Conservation (phyloP, 129 eudicot genomes). For the Helianthus annuus region DNA sequence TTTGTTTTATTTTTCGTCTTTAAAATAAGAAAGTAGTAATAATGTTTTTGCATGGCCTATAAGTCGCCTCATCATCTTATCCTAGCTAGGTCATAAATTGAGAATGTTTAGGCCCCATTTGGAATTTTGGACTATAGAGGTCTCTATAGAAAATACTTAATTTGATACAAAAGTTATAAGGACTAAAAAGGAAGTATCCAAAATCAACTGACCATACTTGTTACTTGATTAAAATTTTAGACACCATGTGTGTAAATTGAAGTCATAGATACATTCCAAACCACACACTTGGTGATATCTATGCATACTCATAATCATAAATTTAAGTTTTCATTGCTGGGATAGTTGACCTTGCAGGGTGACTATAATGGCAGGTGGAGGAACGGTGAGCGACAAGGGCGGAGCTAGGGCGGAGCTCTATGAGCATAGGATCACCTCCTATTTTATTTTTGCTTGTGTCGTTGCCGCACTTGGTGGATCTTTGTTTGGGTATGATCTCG, state of each 20-base stretch:
- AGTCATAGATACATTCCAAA: neutral
- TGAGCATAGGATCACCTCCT: conserved; percentile 66
- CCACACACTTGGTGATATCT: neutral
- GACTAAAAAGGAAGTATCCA: neutral
- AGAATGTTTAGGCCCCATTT: too few relatives aligned
- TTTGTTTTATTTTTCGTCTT: too few relatives aligned
- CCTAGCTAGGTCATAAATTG: too few relatives aligned
- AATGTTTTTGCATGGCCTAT: too few relatives aligned
- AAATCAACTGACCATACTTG: neutral
- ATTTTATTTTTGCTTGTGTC: conserved; percentile 68
- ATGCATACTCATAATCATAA: neutral
- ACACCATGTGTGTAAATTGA: conserved; percentile 6
- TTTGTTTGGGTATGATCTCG: conserved; percentile 90
- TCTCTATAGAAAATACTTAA: neutral
- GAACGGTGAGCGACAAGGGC: conserved; percentile 36
- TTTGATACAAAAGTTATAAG: neutral
- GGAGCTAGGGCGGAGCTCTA: conserved; percentile 62
- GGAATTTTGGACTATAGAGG: too few relatives aligned
- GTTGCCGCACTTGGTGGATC: conserved; percentile 88
- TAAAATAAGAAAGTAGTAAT: too few relatives aligned
- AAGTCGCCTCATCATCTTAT: too few relatives aligned
- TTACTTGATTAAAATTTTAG: neutral
- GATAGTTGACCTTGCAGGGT: conserved; percentile 8
- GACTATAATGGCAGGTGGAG: conserved; percentile 75
- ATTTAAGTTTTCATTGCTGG: neutral